phyloP scores from a whole-genome alignment of 257 asterid genomes.

The Avicennia marina region DNA sequence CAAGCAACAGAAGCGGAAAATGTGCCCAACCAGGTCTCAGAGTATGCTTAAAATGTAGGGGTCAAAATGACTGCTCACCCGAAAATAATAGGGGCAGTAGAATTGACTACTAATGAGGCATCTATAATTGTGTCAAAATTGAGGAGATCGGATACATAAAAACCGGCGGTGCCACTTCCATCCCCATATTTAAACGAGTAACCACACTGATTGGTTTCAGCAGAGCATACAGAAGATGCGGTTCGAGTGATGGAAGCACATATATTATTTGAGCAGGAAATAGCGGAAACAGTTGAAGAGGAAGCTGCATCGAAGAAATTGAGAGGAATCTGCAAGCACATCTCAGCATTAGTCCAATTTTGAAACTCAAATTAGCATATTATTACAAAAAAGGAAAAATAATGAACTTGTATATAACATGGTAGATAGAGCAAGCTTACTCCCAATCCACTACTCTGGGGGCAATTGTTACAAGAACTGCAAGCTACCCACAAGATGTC shows the following conservation, averaged over 20 bases:
- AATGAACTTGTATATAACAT: constrained; percentile 4
- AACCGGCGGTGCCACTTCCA: constrained; percentile 88
- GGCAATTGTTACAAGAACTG: constrained; percentile 76
- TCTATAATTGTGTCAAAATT: constrained; percentile 70
- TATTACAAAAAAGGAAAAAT: not conserved
- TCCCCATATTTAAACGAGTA: constrained; percentile 84
- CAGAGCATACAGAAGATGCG: constrained; percentile 60
- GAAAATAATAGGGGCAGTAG: constrained; percentile 81
- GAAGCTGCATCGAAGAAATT: constrained; percentile 60
- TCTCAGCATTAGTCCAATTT: constrained; percentile 4
- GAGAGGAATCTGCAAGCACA: constrained; percentile 59
- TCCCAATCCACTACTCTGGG: constrained; percentile 79
- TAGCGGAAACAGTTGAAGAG: constrained; percentile 62
- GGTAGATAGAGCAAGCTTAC: constrained; percentile 32
- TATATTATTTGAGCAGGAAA: constrained; percentile 65
- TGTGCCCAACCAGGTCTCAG: too few relatives aligned
- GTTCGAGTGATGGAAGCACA: constrained; percentile 61
- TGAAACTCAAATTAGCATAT: constrained; percentile 14
- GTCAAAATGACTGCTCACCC: constrained; percentile 53
- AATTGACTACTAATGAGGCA: constrained; percentile 58
- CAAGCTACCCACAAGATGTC: constrained; percentile 87
- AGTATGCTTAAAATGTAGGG: not conserved
- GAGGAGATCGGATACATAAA: constrained; percentile 68
- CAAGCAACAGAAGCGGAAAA: constrained; percentile 3
- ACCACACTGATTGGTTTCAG: constrained; percentile 61